Conservation (phyloP, 768 basidiomycete species). For the Agaricus bisporus region DNA sequence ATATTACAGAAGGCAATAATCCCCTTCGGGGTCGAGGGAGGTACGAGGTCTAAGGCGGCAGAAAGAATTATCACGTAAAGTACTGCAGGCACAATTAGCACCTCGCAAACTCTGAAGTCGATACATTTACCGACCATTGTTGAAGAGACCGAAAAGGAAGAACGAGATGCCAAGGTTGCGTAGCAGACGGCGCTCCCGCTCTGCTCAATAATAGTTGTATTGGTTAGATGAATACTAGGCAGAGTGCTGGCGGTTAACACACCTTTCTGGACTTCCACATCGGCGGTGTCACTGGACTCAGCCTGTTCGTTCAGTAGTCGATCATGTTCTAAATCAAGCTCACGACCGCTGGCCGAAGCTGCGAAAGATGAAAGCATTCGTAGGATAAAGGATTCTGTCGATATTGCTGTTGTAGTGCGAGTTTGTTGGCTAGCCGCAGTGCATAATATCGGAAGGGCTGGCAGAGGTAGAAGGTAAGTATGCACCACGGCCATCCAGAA, state of each 20-base stretch:
- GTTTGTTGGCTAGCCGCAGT: background rate
- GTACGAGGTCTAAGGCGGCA: constrained; percentile 91
- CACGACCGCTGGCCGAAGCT: background rate
- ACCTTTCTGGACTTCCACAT: background rate
- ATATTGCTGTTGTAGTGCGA: no score
- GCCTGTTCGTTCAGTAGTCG: background rate
- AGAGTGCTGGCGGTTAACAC: background rate
- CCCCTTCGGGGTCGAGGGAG: constrained; percentile 88
- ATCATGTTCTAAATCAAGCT: constrained; percentile 1
- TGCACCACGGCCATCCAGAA: no score
- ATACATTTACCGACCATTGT: constrained; percentile 60
- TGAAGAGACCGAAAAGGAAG: constrained; percentile 88
- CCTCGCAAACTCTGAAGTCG: background rate
- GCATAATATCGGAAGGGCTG: background rate
- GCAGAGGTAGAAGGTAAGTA: background rate
- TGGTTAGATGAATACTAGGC: no score
- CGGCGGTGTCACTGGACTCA: constrained; percentile 2
- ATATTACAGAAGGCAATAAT: constrained; percentile 96
- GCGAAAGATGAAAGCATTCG: background rate
- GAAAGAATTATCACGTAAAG: constrained; percentile 96
- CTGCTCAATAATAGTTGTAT: constrained; percentile 10
- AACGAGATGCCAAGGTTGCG: constrained; percentile 57
- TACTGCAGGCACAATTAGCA: constrained; percentile 37
- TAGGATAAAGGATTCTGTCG: background rate
- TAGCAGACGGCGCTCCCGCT: constrained; percentile 23